Evolutionary conservation across 2,329 filamentous ascomycete species (phyloP).

Genomic region (Pyricularia grisea): DNA sequence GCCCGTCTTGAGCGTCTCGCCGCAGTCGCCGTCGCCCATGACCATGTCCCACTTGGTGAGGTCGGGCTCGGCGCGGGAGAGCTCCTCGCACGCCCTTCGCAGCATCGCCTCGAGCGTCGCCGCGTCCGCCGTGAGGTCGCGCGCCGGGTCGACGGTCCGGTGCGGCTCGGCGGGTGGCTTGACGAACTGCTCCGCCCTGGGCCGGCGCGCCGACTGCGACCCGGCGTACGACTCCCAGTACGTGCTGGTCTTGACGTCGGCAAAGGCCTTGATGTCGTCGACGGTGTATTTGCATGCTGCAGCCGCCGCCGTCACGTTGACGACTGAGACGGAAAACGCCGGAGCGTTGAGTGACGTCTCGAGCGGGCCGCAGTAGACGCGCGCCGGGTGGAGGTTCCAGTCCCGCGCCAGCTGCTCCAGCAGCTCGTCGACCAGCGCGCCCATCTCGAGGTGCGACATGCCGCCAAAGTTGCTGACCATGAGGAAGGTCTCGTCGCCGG

Average conservation of each 20-base stretch:
- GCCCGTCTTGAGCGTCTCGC: slow-evolving; percentile 49
- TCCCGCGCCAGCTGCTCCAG: slow-evolving; percentile 35
- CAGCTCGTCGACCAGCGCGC: slow-evolving; percentile 43
- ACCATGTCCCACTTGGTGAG: slow-evolving; percentile 54
- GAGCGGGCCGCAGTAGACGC: slow-evolving; percentile 52
- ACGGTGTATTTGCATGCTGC: slow-evolving; percentile 31
- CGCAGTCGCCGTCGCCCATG: slow-evolving; percentile 59
- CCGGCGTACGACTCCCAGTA: slow-evolving; percentile 43
- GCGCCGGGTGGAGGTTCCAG: slow-evolving; percentile 40
- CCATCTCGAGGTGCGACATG: slow-evolving; percentile 47
- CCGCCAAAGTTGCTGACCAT: slow-evolving; percentile 52
- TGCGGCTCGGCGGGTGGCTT: slow-evolving; percentile 13
- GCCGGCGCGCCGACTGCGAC: slow-evolving; percentile 25
- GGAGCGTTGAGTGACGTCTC: slow-evolving; percentile 66
- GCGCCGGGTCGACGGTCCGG: slow-evolving; percentile 9
- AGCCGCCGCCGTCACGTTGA: slow-evolving; percentile 45
- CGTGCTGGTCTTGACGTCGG: slow-evolving; percentile 55
- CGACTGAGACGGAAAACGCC: slow-evolving; percentile 58
- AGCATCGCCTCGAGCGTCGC: slow-evolving; percentile 43
- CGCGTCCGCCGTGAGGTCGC: slow-evolving; percentile 41
- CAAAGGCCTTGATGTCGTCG: slow-evolving; percentile 49
- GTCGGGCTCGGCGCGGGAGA: slow-evolving; percentile 50
- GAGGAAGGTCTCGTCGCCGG: slow-evolving; percentile 39
- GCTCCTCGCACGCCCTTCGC: slow-evolving; percentile 38
- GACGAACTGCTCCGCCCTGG: slow-evolving; percentile 35